A percentile compares a stretch with the other conserved stretches of the same genome.
phyloP scores from a whole-genome alignment of 2,329 filamentous ascomycete species.

The Dendrostoma leiphaemia region DNA sequence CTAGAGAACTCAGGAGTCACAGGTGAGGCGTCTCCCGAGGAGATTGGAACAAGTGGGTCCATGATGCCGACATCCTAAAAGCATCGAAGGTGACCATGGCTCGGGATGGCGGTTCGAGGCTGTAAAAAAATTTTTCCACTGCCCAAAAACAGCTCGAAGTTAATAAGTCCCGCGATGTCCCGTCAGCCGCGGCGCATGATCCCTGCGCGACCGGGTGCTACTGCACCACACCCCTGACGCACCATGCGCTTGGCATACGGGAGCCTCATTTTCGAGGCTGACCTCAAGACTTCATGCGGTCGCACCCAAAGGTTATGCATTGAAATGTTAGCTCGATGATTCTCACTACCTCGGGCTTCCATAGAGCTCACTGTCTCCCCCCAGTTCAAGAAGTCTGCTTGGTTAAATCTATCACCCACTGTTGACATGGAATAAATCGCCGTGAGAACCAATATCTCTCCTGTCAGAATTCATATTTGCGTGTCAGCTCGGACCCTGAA shows the following conservation, averaged over 20 bases:
- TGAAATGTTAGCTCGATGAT: too few species aligned
- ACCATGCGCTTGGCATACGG: background rate
- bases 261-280: constrained; percentile 16
- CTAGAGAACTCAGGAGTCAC: background rate
- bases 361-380: too few species aligned
- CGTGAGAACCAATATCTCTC: too few species aligned
- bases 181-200: constrained; percentile 7
- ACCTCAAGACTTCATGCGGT: background rate
- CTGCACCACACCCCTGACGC: background rate
- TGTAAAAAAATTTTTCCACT: constrained; percentile 12
- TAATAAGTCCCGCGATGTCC: constrained; percentile 13
- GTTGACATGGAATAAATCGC: too few species aligned
- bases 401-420: too few species aligned
- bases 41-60: background rate
- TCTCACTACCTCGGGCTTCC: too few species aligned
- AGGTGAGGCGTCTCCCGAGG: background rate
- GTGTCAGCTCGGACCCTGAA: too few species aligned
- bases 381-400: too few species aligned
- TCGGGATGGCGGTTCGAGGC: background rate
- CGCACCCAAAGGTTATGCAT: too few species aligned
- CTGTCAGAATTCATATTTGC: too few species aligned
- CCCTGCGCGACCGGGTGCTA: too few species aligned
- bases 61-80: background rate
- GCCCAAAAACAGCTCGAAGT: too few species aligned
- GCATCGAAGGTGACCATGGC: background rate